Conservation (phyloP, 2,329 filamentous ascomycete species). For the Alternaria metachromatica region DNA sequence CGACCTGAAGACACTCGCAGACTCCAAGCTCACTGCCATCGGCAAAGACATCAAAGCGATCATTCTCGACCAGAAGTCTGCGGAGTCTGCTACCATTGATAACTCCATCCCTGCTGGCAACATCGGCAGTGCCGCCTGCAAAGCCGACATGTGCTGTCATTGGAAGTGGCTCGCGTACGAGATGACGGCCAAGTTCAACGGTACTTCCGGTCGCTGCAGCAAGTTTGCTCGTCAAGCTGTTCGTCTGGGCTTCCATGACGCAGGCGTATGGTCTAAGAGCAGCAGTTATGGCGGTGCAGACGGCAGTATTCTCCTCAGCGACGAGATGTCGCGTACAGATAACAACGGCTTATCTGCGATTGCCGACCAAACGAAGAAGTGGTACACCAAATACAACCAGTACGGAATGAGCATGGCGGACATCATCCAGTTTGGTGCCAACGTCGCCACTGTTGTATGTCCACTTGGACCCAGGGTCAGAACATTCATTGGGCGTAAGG, state of each 20-base stretch:
- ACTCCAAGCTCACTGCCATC: constrained; percentile 39
- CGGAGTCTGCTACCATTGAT: constrained; percentile 30
- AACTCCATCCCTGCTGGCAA: constrained; percentile 33
- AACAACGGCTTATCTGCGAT: constrained; percentile 40
- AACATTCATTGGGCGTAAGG: constrained; percentile 49
- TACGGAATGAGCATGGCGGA: constrained; percentile 49
- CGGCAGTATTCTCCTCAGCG: constrained; percentile 41
- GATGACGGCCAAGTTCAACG: constrained; percentile 44
- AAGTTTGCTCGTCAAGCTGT: constrained; percentile 43
- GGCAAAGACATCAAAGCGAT: constrained; percentile 47
- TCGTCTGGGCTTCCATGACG: constrained; percentile 45
- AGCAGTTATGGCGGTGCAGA: constrained; percentile 41
- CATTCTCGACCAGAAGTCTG: constrained; percentile 33
- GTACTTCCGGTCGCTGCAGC: constrained; percentile 42
- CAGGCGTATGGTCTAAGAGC: constrained; percentile 40
- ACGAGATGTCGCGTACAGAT: constrained; percentile 36
- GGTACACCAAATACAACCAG: constrained; percentile 42
- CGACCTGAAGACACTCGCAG: constrained; percentile 41
- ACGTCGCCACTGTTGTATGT: constrained; percentile 48
- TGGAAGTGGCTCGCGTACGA: constrained; percentile 47
- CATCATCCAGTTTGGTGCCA: constrained; percentile 49
- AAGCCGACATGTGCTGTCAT: constrained; percentile 43
- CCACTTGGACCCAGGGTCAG: constrained; percentile 49
- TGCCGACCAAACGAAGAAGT: constrained; percentile 38
- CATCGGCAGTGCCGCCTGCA: constrained; percentile 43